These are phyloP conservation scores for Pugionium cornutum DNA, from an alignment of 345 rosid species.

Conservation along the genomic window DNA sequence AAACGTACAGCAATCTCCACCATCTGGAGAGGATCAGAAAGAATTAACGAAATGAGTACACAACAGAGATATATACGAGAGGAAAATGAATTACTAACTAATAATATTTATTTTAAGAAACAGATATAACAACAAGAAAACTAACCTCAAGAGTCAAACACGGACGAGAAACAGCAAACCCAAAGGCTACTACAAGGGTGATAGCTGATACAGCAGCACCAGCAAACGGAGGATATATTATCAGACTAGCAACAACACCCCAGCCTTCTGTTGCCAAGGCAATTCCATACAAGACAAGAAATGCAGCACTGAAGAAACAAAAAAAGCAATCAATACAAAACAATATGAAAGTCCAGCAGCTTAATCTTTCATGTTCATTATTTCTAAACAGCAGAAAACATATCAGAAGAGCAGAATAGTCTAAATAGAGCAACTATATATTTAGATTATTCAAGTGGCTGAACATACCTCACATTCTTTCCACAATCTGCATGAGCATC, in stretches of 20 bases:
- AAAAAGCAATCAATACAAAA: constrained; percentile 13
- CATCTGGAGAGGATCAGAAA: constrained; percentile 58
- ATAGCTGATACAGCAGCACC: constrained; percentile 99
- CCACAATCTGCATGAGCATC: constrained; percentile 99
- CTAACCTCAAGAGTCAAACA: constrained; percentile 94
- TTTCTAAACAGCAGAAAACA: constrained; percentile 12
- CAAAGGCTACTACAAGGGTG: constrained; percentile 96
- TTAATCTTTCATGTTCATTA: constrained; percentile 15
- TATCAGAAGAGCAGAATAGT: constrained; percentile 25
- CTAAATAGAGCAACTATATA: constrained; percentile 6
- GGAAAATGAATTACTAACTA: constrained; percentile 5
- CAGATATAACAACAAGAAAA: constrained; percentile 26
- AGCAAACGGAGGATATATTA: constrained; percentile 96
- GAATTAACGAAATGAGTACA: constrained; percentile 25
- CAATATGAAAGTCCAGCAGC: constrained; percentile 21
- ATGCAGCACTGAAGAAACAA: constrained; percentile 70
- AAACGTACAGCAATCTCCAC: constrained; percentile 99
- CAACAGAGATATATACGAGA: constrained; percentile 3
- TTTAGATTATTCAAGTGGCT: constrained; percentile 13
- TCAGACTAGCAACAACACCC: constrained; percentile 99
- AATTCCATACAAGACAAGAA: constrained; percentile 94
- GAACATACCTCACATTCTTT: constrained; percentile 91
- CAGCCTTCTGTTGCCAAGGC: constrained; percentile 99
- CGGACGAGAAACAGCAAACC: constrained; percentile 99
- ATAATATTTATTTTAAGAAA: background rate